Base-by-base conservation (phyloP, 1,284 basidiomycete genomes). In the Ganoderma resinaceum region DNA sequence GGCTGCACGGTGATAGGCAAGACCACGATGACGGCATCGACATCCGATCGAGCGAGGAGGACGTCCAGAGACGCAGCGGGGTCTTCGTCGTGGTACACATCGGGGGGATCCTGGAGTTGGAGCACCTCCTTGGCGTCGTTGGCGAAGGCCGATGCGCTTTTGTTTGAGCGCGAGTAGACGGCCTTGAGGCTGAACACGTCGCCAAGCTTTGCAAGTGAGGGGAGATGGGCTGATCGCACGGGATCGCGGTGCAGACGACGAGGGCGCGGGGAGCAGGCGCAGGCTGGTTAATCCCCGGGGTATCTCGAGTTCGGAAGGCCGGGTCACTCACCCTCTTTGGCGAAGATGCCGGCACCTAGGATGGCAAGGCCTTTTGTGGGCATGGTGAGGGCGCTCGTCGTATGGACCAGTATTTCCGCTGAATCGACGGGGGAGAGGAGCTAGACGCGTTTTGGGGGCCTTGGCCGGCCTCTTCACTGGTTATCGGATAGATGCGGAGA, bases 1-100 rank as follows among this genome's bases (percentile, higher is more conserved):
- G 94, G 93, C 78, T 95, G 94, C 14, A 84, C 75, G 0, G 87
- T 87, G 78, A 96, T 95, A 0, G 95, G 95, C 12, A 96, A 83
- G 1, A 88, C 90, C 61, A 96, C 81, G 76, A 95, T 87, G 57
- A 96, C 92, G 23, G 90, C 89, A 23, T 83, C 77, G 72, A 96
- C 89, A 73, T 94, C 91, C 1, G 84, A 66, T 72, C 92, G 83
- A 0, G 84, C 81, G 20, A 96, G 86, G 23, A 96, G 84, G 0
- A 82, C 84, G 49, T 92, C 88, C 20, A 96, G 83, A 74, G 86
- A 82, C n/a, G 73, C 66, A 68, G 83, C 79, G 16, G 78, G 69
- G 62, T 78, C 75, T 4, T 77, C 83, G 76, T 91, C 91, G 73
- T 88, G 84, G 78, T 93, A 91, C 60, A 91, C 77, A 33, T 79